phyloP scores from a whole-genome alignment of 2,329 filamentous ascomycete genomes.

The Xylariaceae sp. region DNA sequence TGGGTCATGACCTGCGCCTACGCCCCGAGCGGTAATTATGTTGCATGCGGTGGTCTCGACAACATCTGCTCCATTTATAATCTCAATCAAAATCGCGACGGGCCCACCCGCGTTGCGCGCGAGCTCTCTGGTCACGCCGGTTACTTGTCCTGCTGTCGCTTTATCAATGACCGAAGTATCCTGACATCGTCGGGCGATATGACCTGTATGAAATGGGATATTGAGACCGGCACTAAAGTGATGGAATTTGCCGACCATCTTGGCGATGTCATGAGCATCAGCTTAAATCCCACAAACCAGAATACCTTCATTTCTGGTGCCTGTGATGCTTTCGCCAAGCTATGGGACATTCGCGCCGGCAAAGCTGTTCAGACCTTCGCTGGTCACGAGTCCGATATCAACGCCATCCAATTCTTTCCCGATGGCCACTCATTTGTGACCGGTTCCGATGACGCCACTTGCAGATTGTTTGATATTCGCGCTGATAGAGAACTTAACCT shows the following conservation, averaged over 20 bases:
- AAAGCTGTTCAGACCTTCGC: constrained; percentile 99
- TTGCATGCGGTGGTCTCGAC: constrained; percentile 96
- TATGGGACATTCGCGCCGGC: constrained; percentile 97
- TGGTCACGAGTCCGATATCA: constrained; percentile 98
- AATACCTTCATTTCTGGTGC: constrained; percentile 99
- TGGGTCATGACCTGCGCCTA: constrained; percentile 99
- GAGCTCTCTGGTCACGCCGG: constrained; percentile 96
- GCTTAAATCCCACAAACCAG: constrained; percentile 97
- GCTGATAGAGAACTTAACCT: constrained; percentile 77
- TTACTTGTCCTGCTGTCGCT: constrained; percentile 96
- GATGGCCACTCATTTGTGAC: constrained; percentile 98
- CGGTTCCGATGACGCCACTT: constrained; percentile 95
- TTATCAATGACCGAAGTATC: constrained; percentile 97
- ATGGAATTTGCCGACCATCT: constrained; percentile 98
- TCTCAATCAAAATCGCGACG: constrained; percentile 87
- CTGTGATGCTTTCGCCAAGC: constrained; percentile 95
- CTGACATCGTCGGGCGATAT: constrained; percentile 98
- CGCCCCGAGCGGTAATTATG: constrained; percentile 95
- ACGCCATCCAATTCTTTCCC: constrained; percentile 99
- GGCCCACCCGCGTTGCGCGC: constrained; percentile 91
- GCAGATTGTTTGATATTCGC: constrained; percentile 94
- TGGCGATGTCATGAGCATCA: constrained; percentile 99
- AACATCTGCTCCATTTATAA: constrained; percentile 99
- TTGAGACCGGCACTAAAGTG: constrained; percentile 94
- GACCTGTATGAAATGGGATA: constrained; percentile 99